Conservation (phyloP, 371 early-diverging fungal species). For the Mucor plumbeus region DNA sequence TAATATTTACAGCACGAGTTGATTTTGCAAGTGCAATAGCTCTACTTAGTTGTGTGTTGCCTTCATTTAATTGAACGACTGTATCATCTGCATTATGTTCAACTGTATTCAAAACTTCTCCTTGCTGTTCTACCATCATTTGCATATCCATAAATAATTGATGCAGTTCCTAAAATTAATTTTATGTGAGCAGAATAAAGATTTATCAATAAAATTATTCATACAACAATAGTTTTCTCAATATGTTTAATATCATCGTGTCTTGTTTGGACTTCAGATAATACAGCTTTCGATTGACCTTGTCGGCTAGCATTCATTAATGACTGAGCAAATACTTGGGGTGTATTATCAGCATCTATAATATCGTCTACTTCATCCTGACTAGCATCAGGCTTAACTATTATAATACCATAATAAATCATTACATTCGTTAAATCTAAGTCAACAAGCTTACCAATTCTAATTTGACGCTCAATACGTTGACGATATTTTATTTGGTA, state of each 20-base stretch:
- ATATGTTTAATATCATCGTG: constrained; percentile 85
- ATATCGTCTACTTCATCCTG: constrained; percentile 78
- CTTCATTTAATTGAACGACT: constrained; percentile 63
- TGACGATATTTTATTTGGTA: constrained; percentile 79
- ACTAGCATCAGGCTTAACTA: constrained; percentile 81
- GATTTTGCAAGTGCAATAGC: constrained; percentile 71
- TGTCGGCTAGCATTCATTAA: constrained; percentile 66
- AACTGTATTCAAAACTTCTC: constrained; percentile 69
- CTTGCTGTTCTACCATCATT: constrained; percentile 80
- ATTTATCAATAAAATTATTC: constrained; percentile 29
- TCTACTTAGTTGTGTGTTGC: constrained; percentile 64
- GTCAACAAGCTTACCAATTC: constrained; percentile 61
- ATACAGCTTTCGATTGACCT: constrained; percentile 75
- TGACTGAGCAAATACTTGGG: constrained; percentile 82
- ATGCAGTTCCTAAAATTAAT: constrained; percentile 69
- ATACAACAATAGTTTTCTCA: constrained; percentile 70
- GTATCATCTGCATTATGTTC: constrained; percentile 68
- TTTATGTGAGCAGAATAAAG: not conserved
- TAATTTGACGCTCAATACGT: constrained; percentile 78
- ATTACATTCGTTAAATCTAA: not conserved
- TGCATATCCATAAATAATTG: constrained; percentile 87
- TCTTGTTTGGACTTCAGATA: constrained; percentile 79
- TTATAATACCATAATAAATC: not conserved
- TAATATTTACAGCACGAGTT: constrained; percentile 55
- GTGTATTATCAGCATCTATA: constrained; percentile 68